Base-by-base conservation (phyloP, 805 yeast genomes). In the Candida yuanshanica region DNA sequence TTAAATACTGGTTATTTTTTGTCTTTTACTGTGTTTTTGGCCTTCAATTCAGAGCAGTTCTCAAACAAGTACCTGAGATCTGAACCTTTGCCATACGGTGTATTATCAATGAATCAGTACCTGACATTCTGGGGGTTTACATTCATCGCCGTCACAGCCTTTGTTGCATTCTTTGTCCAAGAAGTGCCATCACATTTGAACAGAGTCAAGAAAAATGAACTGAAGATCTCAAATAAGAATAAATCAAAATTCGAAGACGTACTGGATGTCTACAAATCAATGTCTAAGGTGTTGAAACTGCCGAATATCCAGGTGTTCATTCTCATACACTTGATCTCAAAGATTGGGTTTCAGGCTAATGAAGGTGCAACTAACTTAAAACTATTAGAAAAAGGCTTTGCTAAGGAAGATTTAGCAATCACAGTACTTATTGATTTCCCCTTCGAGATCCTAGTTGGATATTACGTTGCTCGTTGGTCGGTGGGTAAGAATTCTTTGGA, bases 351-450 rank as follows among this genome's bases (percentile, higher is more conserved):
- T 62, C 96, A 90, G 58, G 95, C 90, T 22, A 93, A 90, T 55
- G 99, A 93, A 62, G 89, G 93, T 7, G 97, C 95, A 22, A 93
- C 98, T 1, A 91, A 91, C 57, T 72, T 93, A 51, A 93, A 91
- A 59, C 68, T 93, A 18, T 66, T 93, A 6, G 99, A 93, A 58
- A 83, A 82, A 54, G 99, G 99, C 0, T 78, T 93, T 35, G 79
- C 93, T 31, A 86, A 90, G 58, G 99, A 93, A 60, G 98, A 93
- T 58, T 66, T 93, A 31, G 95, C 98, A 1, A 76, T 93, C 17
- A 86, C 96, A 0, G 98, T 91, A 0, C 64, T 93, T 35, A 86
- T 93, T 37, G 96, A 93, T 60, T 93, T 93, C 62, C 99, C 99
- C 10, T 89, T 93, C 60, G 98, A 93, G 59, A 83, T 93, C 59